phyloP scores from a whole-genome alignment of 768 basidiomycete species.

The Tricholoma matsutake region DNA sequence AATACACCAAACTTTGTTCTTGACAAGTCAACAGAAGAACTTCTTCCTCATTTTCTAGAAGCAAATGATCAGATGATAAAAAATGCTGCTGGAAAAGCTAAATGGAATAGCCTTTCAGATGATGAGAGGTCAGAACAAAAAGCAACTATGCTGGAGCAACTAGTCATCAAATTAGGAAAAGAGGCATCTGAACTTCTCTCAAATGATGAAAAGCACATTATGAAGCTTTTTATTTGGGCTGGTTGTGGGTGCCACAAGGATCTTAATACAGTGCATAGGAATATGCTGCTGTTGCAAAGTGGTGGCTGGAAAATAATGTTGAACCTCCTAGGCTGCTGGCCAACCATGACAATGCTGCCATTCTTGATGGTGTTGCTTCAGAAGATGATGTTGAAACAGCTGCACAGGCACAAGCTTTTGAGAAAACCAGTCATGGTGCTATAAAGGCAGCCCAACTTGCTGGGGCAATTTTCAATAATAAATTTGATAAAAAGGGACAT shows the following conservation, averaged over 20 bases:
- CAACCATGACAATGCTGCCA: conserved; percentile 26
- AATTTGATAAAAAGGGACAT: conserved; percentile 35
- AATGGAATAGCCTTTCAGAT: conserved; percentile 13
- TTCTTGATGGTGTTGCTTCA: background rate
- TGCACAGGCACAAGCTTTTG: conserved; percentile 6
- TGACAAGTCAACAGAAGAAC: conserved; percentile 5
- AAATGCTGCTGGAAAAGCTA: conserved; percentile 10
- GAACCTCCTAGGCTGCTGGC: conserved; percentile 22
- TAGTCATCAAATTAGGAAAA: background rate
- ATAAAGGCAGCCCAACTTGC: conserved; percentile 14
- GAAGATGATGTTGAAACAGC: conserved; percentile 5
- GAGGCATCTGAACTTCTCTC: conserved; percentile 8
- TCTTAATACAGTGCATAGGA: conserved; percentile 28
- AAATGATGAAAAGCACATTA: conserved; percentile 12
- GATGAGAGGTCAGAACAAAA: conserved; percentile 7
- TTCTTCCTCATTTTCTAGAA: background rate
- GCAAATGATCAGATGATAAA: conserved; percentile 13
- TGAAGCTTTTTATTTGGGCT: conserved; percentile 27
- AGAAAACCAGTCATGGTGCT: conserved; percentile 5
- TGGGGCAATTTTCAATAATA: conserved; percentile 29
- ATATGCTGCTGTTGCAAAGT: conserved; percentile 16
- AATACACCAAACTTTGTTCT: no score
- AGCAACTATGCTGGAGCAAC: conserved; percentile 11
- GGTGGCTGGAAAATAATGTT: conserved; percentile 16
- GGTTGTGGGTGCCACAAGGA: conserved; percentile 34